Evolutionary conservation across 2,329 filamentous ascomycete genomes (phyloP).

Genomic region (Cordyceps cicadae): DNA sequence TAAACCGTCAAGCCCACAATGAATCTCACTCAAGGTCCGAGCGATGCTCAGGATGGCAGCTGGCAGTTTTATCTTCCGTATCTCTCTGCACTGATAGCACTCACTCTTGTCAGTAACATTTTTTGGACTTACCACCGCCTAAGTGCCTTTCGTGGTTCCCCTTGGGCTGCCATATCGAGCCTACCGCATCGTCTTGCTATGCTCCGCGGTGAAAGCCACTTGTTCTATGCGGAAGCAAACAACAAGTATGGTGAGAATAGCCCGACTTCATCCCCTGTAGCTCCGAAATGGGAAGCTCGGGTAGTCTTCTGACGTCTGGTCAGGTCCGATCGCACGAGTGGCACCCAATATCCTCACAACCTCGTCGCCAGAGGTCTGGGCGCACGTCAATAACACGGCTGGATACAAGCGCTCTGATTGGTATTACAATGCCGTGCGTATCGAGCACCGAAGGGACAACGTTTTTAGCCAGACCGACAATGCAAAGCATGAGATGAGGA

Average conservation of each 20-base stretch:
- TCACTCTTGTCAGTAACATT: background rate
- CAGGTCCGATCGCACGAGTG: conserved; percentile 24
- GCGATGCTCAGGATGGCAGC: background rate
- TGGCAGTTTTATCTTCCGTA: background rate
- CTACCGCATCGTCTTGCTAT: conserved; percentile 20
- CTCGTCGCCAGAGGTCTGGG: conserved; percentile 38
- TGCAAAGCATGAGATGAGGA: conserved; percentile 34
- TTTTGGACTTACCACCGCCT: conserved; percentile 13
- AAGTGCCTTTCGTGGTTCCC: conserved; percentile 18
- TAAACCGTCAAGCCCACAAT: background rate
- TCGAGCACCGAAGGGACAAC: conserved; percentile 43
- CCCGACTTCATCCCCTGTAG: background rate
- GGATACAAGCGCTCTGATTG: conserved; percentile 34
- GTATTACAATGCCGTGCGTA: conserved; percentile 36
- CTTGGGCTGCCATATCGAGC: conserved; percentile 16
- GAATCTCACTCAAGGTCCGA: background rate
- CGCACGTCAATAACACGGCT: conserved; percentile 33
- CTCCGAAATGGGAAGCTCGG: background rate
- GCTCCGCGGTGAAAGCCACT: conserved; percentile 15
- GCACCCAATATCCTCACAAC: conserved; percentile 42
- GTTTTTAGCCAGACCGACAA: conserved; percentile 44
- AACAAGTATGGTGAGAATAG: conserved; percentile 21
- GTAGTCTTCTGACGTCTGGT: conserved; percentile 9
- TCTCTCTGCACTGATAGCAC: background rate
- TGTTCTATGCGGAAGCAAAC: conserved; percentile 20